Base-by-base conservation (phyloP, 108 stramenopile species). In the Skeletonema marinoi region DNA sequence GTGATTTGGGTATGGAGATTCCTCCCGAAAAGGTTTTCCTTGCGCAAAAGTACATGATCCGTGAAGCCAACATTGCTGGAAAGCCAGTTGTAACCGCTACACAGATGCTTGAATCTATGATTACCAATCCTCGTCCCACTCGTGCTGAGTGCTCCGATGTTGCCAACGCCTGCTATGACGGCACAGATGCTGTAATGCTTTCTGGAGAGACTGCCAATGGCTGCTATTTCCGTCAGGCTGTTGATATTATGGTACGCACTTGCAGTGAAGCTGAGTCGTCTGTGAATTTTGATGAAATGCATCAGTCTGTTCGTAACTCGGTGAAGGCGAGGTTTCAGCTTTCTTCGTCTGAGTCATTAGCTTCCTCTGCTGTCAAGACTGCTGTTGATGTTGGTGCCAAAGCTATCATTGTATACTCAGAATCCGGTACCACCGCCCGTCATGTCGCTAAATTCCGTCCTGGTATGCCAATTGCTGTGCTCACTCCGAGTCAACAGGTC, bases 121-220 rank as follows among this genome's bases (percentile, higher is more conserved):
- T 98, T 75, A 87, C 38, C 66, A 98, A 98, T 78, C 99, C 99
- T 56, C 94, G 99, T 65, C 99, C 99, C 14, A 99, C 99, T 29
- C 97, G 99, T 74, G 99, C 99, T 5, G 99, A 99, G 80, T 98
- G 97, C 86, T 91, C 97, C 35, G 99, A 99, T 80, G 98, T 99
- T 38, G 99, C 99, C 67, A 99, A 99, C 78, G 98, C 99, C 29
- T 96, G 97, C 30, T 88, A 94, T 25, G 94, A 96, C 75, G 97
- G 97, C 42, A 89, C 96, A 17, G 97, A 97, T 72, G 80, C 75
- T 61, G 90, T 93, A 66, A 96, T 97, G 97, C 88, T 97, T 41
- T 92, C 90, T 13, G 96, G 95, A 19, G 96, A 98, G 96, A 96
- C 97, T 54, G 95, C 96, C 44, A 96, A 96, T 71, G 82, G 96